Evolutionary conservation across 331 rosid species (phyloP).

Genomic region (Malus hybrid): DNA sequence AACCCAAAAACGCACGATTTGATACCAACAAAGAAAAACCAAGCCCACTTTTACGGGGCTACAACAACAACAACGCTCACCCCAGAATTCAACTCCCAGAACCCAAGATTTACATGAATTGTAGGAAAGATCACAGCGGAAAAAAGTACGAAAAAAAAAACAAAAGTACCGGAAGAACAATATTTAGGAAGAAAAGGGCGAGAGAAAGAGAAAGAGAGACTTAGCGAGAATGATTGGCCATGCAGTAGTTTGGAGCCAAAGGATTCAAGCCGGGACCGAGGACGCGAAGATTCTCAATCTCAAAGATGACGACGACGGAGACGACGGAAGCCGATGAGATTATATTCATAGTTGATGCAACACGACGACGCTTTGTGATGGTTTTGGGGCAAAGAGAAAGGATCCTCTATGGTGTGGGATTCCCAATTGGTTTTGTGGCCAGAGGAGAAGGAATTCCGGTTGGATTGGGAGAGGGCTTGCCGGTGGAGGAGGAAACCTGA

Average conservation of each 20-base stretch:
- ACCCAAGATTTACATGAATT: no score
- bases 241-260: conserved; percentile 59
- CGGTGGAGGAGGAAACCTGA: background rate
- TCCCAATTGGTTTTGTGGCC: background rate
- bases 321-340: conserved; percentile 19
- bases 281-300: conserved; percentile 63
- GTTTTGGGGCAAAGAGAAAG: background rate
- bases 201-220: background rate
- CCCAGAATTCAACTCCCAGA: background rate
- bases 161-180: background rate
- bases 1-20: background rate
- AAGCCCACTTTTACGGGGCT: background rate
- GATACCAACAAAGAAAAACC: background rate
- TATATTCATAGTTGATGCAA: conserved; percentile 36
- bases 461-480: background rate
- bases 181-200: background rate
- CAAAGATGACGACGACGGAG: conserved; percentile 24
- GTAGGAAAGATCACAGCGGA: background rate
- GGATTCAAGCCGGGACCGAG: conserved; percentile 99
- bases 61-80: background rate
- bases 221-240: conserved; percentile 88
- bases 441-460: background rate
- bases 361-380: background rate
- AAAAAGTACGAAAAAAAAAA: background rate
- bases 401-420: background rate